Evolutionary conservation across 176 grass and related monocot species (phyloP), one percentile per base, ranked within the genome.

Genomic region (Leersia perrieri): DNA sequence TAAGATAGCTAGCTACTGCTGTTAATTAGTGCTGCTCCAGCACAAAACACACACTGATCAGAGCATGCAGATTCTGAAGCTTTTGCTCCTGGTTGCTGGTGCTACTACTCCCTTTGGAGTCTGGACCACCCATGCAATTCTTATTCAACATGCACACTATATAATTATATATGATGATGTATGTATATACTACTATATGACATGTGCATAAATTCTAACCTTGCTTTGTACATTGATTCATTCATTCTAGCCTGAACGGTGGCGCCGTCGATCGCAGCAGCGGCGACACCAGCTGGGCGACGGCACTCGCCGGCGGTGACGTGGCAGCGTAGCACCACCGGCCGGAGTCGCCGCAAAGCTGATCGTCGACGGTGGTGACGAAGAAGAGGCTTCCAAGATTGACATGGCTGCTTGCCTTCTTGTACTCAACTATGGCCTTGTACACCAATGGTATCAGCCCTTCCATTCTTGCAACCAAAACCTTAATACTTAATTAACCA

Each of bases 391-490:
- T 75, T 8, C 69, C 63, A 0, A 80, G 14, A 20, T 60, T 11
- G 60, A 57, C 49, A 69, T 79, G 49, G 70, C 81, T 53, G 49
- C 49, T 80, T 13, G 49, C 63, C 81, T 55, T 74, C 81, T 63
- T 74, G 53, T 88, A 80, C 5, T 84, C 81, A 40, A 55, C 63
- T 25, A 88, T 61, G 63, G 87, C 63, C 39, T 75, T 79, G 70
- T 88, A 88, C 70, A 84, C 70, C 38, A 88, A 22, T 9, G 87
- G 87, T 51, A 89, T 84, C 6, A 89, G 81, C 36, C 87, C 87
- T 4, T 89, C 87, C 87, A 89, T 89, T 35, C 0, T 16, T 55
- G 33, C 40, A 44, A 28, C n/a, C 23, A 44, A 44, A 14, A 72
- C 12, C 39, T 73, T 47, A 26, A 7, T 8, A 3, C 15, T 4